Conservation (phyloP, 345 rosid genomes). For the Raphanus sativus region DNA sequence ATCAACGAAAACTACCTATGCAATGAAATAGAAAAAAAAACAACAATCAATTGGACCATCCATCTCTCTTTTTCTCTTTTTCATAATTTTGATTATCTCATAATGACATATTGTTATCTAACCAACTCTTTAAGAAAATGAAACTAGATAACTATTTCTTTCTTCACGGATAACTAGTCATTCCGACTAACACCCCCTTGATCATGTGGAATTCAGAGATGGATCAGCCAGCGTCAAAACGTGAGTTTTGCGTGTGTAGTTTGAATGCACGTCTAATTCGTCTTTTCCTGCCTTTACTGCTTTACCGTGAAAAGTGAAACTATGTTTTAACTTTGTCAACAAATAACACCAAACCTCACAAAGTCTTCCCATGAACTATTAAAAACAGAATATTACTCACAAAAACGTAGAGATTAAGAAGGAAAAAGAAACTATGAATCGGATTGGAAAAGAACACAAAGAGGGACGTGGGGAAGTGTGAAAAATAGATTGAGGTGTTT, state of each 20-base stretch:
- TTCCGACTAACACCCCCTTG: too few relatives aligned
- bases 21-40: too few relatives aligned
- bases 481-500: neutral
- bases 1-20: too few relatives aligned
- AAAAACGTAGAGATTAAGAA: neutral
- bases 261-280: neutral
- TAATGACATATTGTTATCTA: too few relatives aligned
- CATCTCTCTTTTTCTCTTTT: too few relatives aligned
- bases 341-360: neutral
- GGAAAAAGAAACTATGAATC: neutral
- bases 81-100: too few relatives aligned
- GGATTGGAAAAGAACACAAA: neutral
- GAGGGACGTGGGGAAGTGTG: slow-evolving; percentile 23
- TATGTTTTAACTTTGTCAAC: slow-evolving; percentile 5
- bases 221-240: slow-evolving; percentile 9
- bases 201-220: neutral
- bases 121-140: too few relatives aligned
- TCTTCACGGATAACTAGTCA: too few relatives aligned
- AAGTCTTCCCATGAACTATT: neutral
- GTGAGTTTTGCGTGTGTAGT: neutral
- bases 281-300: neutral
- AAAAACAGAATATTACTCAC: neutral
- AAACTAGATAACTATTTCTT: too few relatives aligned
- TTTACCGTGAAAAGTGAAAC: neutral
- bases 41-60: too few relatives aligned